A percentile compares a stretch with the other conserved stretches of the same genome.
These are phyloP conservation scores for Priceomyces medius DNA, from an alignment of 805 yeast species.

Conservation along the genomic window DNA sequence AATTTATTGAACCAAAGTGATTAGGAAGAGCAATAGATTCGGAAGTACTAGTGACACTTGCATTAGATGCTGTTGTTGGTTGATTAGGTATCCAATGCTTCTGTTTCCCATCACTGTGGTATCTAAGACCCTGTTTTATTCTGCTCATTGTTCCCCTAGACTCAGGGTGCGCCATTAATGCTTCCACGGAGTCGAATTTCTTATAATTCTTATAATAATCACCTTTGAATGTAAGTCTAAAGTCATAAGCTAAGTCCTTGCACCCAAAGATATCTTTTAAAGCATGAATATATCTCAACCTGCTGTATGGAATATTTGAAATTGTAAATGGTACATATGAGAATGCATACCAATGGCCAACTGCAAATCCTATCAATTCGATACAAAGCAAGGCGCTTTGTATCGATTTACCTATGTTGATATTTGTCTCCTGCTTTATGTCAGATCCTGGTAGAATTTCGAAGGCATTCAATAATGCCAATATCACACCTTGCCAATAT, in stretches of 20 bases:
- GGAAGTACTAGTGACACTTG: constrained; percentile 24
- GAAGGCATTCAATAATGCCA: constrained; percentile 52
- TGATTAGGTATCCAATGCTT: constrained; percentile 71
- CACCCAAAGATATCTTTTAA: constrained; percentile 72
- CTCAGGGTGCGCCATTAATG: constrained; percentile 65
- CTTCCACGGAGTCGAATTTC: constrained; percentile 79
- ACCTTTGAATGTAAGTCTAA: constrained; percentile 67
- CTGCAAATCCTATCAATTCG: constrained; percentile 82
- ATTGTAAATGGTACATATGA: constrained; percentile 70
- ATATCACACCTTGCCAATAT: constrained; percentile 88
- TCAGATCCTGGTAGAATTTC: constrained; percentile 41
- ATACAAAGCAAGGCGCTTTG: constrained; percentile 79
- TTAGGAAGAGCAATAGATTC: constrained; percentile 21
- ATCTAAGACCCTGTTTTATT: constrained; percentile 79
- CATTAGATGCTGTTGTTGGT: constrained; percentile 11
- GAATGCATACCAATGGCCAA: constrained; percentile 87
- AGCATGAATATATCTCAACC: constrained; percentile 63
- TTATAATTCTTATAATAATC: constrained; percentile 71
- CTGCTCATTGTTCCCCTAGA: constrained; percentile 63
- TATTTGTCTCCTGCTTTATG: constrained; percentile 20
- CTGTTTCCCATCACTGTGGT: constrained; percentile 70
- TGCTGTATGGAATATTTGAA: constrained; percentile 60
- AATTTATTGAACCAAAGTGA: not conserved
- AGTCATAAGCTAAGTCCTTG: constrained; percentile 78
- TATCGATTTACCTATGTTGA: constrained; percentile 54